These are phyloP conservation scores for Jacaranda copaia DNA, from an alignment of 257 asterid species.

Conservation along the genomic window DNA sequence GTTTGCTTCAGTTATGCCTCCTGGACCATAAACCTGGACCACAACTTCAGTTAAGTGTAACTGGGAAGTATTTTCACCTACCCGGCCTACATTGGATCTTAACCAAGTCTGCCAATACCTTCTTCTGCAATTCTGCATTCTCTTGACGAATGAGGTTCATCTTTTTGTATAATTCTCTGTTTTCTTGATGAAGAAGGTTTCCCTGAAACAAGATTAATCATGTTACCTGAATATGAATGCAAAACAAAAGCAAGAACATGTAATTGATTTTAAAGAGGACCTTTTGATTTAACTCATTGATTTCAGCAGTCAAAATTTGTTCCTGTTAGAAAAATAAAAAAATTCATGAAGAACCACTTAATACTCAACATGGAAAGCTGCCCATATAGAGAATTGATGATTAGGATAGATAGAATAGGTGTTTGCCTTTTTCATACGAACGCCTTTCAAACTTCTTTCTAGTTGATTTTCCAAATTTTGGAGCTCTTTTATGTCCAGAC, in stretches of 20 bases:
- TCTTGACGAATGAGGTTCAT: constrained; percentile 53
- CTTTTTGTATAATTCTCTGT: constrained; percentile 58
- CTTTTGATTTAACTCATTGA: constrained; percentile 66
- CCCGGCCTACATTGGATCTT: background rate
- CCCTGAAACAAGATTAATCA: constrained; percentile 55
- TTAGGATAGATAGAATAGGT: background rate
- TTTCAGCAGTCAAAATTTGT: constrained; percentile 55
- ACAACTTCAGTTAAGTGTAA: constrained; percentile 3
- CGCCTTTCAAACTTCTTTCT: constrained; percentile 64
- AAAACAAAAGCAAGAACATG: constrained; percentile 8
- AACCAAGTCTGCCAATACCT: constrained; percentile 44
- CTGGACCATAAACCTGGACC: constrained; percentile 52
- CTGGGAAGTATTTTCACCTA: background rate
- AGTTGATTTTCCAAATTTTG: constrained; percentile 66
- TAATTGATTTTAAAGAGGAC: constrained; percentile 41
- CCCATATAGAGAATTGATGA: background rate
- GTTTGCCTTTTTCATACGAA: constrained; percentile 63
- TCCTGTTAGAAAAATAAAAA: constrained; percentile 51
- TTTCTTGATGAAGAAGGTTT: constrained; percentile 59
- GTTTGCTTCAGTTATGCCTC: constrained; percentile 40
- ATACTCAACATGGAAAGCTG: background rate
- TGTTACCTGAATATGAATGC: constrained; percentile 28
- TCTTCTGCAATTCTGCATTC: constrained; percentile 57
- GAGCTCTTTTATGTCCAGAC: constrained; percentile 60
- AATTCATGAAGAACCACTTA: background rate